phyloP scores from a whole-genome alignment of 495 filamentous ascomycete species.

The Talaromyces adpressus region DNA sequence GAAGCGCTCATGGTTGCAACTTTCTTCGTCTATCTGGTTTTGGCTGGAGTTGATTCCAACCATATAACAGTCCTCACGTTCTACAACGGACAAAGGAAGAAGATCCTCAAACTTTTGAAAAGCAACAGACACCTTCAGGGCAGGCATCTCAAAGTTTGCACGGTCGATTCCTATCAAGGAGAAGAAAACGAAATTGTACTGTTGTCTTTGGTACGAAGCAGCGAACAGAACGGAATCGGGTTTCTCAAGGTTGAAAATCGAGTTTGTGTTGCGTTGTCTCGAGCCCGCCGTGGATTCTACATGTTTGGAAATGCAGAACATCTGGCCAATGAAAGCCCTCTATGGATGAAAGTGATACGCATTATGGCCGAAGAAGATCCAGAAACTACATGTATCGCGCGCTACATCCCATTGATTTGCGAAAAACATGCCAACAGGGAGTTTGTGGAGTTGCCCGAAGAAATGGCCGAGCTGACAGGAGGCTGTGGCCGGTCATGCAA shows the following conservation, averaged over 20 bases:
- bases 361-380: slow-evolving; percentile 19
- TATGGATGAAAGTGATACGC: slow-evolving; percentile 33
- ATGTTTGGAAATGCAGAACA: slow-evolving; percentile 72
- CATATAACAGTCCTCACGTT: slow-evolving; percentile 85
- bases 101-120: slow-evolving; percentile 47
- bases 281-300: slow-evolving; percentile 79
- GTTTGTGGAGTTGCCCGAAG: slow-evolving; percentile 22
- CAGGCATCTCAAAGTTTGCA: slow-evolving; percentile 58
- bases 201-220: slow-evolving; percentile 78
- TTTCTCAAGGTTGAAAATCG: slow-evolving; percentile 73
- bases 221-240: slow-evolving; percentile 46
- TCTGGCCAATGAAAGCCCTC: slow-evolving; percentile 24
- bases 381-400: slow-evolving; percentile 23
- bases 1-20: slow-evolving; percentile 74
- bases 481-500: slow-evolving; percentile 36
- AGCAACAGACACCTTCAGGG: slow-evolving; percentile 41
- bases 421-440: slow-evolving; percentile 27
- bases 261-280: slow-evolving; percentile 81
- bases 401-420: slow-evolving; percentile 33
- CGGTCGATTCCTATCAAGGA: slow-evolving; percentile 91
- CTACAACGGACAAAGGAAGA: slow-evolving; percentile 79
- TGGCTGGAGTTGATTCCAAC: slow-evolving; percentile 50
- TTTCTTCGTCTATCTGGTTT: slow-evolving; percentile 65
- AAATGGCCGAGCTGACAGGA: slow-evolving; percentile 46
- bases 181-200: slow-evolving; percentile 88